Conservation (phyloP, 1,139 yeast species). For the Saccharomyces hybrid region DNA sequence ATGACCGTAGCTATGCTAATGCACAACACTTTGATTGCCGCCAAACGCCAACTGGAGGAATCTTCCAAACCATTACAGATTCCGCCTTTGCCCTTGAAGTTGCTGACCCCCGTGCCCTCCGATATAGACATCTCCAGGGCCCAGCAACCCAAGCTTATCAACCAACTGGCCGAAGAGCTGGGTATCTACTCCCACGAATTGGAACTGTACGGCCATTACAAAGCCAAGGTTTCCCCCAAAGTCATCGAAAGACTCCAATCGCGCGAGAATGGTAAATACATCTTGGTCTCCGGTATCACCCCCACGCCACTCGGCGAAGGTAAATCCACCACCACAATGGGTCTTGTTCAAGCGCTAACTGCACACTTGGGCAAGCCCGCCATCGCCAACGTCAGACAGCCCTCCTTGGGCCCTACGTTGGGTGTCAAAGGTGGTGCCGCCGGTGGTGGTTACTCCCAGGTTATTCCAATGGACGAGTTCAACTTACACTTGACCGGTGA, state of each 20-base stretch:
- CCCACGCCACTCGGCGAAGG: slow-evolving; percentile 99
- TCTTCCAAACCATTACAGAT: slow-evolving; percentile 28
- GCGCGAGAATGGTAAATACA: slow-evolving; percentile 76
- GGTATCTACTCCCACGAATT: slow-evolving; percentile 77
- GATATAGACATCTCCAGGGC: slow-evolving; percentile 89
- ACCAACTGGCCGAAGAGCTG: slow-evolving; percentile 73
- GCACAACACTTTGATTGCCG: slow-evolving; percentile 79
- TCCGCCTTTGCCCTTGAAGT: slow-evolving; percentile 53
- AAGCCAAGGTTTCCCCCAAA: slow-evolving; percentile 80
- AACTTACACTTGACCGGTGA: slow-evolving; percentile 98
- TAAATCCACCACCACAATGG: slow-evolving; percentile 93
- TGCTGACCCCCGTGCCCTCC: slow-evolving; percentile 79
- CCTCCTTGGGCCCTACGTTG: slow-evolving; percentile 98
- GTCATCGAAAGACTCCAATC: slow-evolving; percentile 63
- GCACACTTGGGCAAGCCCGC: slow-evolving; percentile 83
- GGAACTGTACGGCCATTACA: slow-evolving; percentile 81
- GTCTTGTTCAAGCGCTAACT: slow-evolving; percentile 91
- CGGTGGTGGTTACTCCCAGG: slow-evolving; percentile 98
- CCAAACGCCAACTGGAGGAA: slow-evolving; percentile 40
- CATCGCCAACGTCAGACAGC: slow-evolving; percentile 95
- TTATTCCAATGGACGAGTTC: slow-evolving; percentile 98
- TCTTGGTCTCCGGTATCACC: slow-evolving; percentile 92
- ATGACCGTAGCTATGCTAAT: slow-evolving; percentile 97
- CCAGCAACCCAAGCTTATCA: slow-evolving; percentile 79
- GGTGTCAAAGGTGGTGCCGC: slow-evolving; percentile 99